Evolutionary conservation across 2,329 filamentous ascomycete species (phyloP).

Genomic region (Paecilomyces sp.): DNA sequence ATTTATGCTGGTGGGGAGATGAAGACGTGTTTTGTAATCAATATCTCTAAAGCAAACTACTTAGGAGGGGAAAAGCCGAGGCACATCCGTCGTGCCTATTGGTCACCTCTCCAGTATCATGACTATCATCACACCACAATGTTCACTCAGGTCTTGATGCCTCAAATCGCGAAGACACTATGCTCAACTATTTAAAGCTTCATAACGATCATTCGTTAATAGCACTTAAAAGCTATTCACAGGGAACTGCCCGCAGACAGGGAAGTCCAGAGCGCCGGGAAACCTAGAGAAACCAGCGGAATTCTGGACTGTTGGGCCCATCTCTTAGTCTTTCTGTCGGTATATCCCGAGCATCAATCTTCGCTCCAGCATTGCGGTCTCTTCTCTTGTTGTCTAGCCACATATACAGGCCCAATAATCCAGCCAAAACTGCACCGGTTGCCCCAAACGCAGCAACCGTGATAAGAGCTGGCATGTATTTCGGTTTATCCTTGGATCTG

Average conservation of each 20-base stretch:
- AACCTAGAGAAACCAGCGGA: conserved; percentile 48
- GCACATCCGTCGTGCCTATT: not conserved
- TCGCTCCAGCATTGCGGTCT: conserved; percentile 50
- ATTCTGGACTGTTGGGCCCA: conserved; percentile 47
- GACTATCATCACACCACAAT: too few species aligned
- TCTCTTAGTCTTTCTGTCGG: conserved; percentile 51
- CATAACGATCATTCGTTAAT: too few species aligned
- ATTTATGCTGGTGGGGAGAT: not conserved
- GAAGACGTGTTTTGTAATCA: not conserved
- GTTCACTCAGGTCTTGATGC: too few species aligned
- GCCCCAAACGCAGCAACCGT: conserved; percentile 50
- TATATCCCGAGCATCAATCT: conserved; percentile 49
- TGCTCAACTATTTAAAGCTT: too few species aligned
- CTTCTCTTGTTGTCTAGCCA: conserved; percentile 56
- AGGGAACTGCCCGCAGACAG: too few species aligned
- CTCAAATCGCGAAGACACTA: too few species aligned
- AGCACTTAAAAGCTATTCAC: too few species aligned
- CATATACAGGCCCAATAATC: conserved; percentile 57
- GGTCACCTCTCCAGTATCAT: too few species aligned
- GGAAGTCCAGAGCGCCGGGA: not conserved
- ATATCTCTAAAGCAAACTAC: not conserved
- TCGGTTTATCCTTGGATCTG: conserved; percentile 54
- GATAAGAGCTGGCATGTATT: conserved; percentile 59
- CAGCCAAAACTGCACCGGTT: conserved; percentile 48
- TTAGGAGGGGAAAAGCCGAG: not conserved